phyloP scores from a whole-genome alignment of 768 basidiomycete species.

The Chalciporus sphaerocephalus region DNA sequence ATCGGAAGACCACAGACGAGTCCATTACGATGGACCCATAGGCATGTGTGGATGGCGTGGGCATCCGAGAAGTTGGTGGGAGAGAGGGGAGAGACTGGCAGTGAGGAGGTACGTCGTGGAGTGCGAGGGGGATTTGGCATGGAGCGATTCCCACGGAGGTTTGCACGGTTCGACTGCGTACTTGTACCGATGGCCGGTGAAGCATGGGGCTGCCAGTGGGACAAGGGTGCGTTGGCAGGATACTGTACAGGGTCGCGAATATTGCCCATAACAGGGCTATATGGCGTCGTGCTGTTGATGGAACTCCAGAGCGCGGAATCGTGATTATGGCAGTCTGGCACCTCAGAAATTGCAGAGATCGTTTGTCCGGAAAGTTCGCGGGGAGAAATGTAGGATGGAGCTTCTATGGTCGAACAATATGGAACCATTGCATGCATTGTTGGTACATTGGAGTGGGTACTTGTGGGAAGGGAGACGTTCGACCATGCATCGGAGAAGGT shows the following conservation, averaged over 20 bases:
- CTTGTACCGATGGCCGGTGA: neutral
- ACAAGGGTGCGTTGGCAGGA: no score
- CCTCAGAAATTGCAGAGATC: no score
- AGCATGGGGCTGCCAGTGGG: neutral
- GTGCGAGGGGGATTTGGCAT: neutral
- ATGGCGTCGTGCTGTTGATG: no score
- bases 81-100: neutral
- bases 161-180: neutral
- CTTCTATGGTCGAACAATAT: neutral
- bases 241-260: no score
- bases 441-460: neutral
- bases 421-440: neutral
- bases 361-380: no score
- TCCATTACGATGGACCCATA: slow-evolving; percentile 6
- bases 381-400: neutral
- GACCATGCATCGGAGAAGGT: neutral
- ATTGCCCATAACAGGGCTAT: no score
- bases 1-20: neutral
- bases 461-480: neutral
- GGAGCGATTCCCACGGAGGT: neutral
- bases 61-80: neutral
- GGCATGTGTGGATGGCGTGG: neutral
- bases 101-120: neutral
- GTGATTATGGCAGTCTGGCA: no score
- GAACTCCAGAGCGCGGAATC: no score